Evolutionary conservation across 2,329 filamentous ascomycete species (phyloP), one percentile per base, ranked within the genome.

Genomic region (Golovinomyces cichoracearum): DNA sequence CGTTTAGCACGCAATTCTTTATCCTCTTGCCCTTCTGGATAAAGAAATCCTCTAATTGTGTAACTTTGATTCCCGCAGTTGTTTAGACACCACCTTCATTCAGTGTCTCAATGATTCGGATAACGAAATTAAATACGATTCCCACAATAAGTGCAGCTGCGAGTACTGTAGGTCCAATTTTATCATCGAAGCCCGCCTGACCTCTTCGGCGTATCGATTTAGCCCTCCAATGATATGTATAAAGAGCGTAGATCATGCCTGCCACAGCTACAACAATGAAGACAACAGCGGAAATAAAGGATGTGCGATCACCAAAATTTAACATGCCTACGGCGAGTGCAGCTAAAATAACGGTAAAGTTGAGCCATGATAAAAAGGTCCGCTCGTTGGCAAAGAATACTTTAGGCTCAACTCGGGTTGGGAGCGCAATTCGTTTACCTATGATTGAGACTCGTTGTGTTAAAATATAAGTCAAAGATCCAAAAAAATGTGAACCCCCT

Each of bases 351-450:
- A 98, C 86, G 64, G 86, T 93, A 72, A 95, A 95, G 74, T 98
- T 98, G 61, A 98, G 83, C 90, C 90, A 98, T 66, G 85, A 93
- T 61, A 98, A 78, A 64, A 98, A 98, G 54, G 90, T 98, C 54
- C 90, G 84, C 69, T 98, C 90, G 72, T 98, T 98, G 67, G 90
- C 90, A 72, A 98, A 98, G 76, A 95, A 98, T 70, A 98, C 90
- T 68, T 98, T 98, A 59, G 90, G 90, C 66, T 98, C 90, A 65
- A 98, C 88, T 57, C 90, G 85, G 52, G 88, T 94, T 50, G 90
- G 90, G 55, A 98, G 83, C 60, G 90, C 88, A 63, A 98, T 95
- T 63, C 88, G 84, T 70, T 98, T 98, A 73, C 88, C 88, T 93
- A 58, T 22, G 19, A 27, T 38, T 12, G n/a, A 40, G 35, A 47